These are phyloP conservation scores for Parsonsia alboflavescens DNA, from an alignment of 257 asterid species.

Conservation along the genomic window DNA sequence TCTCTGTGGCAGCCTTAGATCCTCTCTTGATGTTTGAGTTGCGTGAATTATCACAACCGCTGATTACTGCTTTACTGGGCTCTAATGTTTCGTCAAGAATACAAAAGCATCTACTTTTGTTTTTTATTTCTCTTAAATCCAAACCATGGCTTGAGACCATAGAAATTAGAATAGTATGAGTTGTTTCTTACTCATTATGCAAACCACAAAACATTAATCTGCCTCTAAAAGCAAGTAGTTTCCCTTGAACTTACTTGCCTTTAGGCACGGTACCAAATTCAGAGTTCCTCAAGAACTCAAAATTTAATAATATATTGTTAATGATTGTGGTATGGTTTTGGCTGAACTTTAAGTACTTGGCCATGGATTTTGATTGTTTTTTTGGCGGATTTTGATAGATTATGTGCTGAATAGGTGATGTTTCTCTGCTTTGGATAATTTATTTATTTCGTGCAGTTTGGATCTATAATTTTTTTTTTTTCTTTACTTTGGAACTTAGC, in stretches of 20 bases:
- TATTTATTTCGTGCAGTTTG: too few relatives aligned
- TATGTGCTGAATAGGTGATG: too few relatives aligned
- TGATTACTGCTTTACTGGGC: not conserved
- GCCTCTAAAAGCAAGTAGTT: slow-evolving; percentile 18
- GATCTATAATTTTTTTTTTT: too few relatives aligned
- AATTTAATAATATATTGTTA: not conserved
- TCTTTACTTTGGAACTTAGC: too few relatives aligned
- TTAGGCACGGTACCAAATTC: slow-evolving; percentile 24
- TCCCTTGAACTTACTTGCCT: slow-evolving; percentile 24
- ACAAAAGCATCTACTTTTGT: not conserved
- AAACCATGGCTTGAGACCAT: slow-evolving; percentile 44
- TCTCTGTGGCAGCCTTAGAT: slow-evolving; percentile 45
- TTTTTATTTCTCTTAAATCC: slow-evolving; percentile 6
- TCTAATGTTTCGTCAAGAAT: not conserved
- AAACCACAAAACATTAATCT: slow-evolving; percentile 35
- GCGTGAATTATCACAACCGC: slow-evolving; percentile 15
- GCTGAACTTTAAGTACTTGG: too few relatives aligned
- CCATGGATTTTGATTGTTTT: too few relatives aligned
- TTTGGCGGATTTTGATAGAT: too few relatives aligned
- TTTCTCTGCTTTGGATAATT: too few relatives aligned
- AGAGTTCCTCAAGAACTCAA: slow-evolving; percentile 57
- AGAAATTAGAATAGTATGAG: slow-evolving; percentile 21
- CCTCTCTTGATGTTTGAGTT: slow-evolving; percentile 29
- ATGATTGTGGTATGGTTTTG: too few relatives aligned
- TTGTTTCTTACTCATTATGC: slow-evolving; percentile 16